Base-by-base conservation (phyloP, 2,329 filamentous ascomycete genomes). In the Ophiostoma ips region DNA sequence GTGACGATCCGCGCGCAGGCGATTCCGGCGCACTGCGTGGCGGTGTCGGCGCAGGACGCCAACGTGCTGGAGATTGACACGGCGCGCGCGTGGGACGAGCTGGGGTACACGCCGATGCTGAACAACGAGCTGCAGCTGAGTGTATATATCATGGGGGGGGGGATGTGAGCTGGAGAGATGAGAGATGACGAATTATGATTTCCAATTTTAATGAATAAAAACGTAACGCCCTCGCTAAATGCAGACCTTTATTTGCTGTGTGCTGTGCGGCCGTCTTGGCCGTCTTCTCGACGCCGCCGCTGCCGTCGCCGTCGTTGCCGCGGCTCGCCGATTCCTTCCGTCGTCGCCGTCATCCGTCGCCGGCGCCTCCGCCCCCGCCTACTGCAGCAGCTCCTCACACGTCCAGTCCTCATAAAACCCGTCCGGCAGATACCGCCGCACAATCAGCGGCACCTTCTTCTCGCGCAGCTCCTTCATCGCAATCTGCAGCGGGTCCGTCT, bases 371-470 rank as follows among this genome's bases (percentile, higher is more conserved):
- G 16, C 3, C 10, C 2, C 21, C 21, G 18, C 38, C 16, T 55
- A 79, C 65, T 79, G 76, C 50, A 95, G 76, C 56, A 96, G 74
- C 68, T 98, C 92, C 69, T 96, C 92, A 69, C 89, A 95, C 34
- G 89, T 94, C 92, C 92, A 98, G 67, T 98, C 92, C 75, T 98
- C 92, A 68, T 96, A 96, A 71, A 79, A 95, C 71, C 92, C 92
- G 70, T 98, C 92, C 19, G 92, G 92, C 64, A 98, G 77, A 70
- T 96, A 98, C 63, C 92, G 80, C 65, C 92, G 80, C 56, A 98
- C 86, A 51, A 98, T 92, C 54, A 98, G 69, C 21, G 92, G 92
- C 50, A 98, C 95, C 77, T 98, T 98, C 78, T 96, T 96, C 72
- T 96, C 89, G 56, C 87, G 81, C 64, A 98, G 73, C 70, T 98